Conservation (phyloP, 1,139 yeast species). For the Suhomyces chickasaworum region DNA sequence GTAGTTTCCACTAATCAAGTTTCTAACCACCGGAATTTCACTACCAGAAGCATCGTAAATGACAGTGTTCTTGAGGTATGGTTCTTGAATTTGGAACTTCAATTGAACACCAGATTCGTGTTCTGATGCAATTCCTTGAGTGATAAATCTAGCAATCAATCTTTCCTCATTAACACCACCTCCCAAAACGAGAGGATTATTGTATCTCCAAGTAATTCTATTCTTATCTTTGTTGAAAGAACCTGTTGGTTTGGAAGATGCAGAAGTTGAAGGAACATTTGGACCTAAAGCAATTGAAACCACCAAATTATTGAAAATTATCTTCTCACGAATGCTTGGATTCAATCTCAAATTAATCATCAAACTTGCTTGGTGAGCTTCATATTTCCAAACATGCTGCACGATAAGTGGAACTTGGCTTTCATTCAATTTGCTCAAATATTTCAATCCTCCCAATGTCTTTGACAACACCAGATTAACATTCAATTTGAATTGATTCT, state of each 20-base stretch:
- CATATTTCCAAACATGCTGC: conserved; percentile 87
- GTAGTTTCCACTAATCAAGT: conserved; percentile 41
- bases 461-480: conserved; percentile 49
- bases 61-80: conserved; percentile 27
- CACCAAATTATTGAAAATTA: conserved; percentile 60
- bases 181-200: conserved; percentile 48
- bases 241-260: conserved; percentile 89
- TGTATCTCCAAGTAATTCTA: conserved; percentile 82
- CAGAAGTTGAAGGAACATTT: conserved; percentile 57
- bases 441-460: conserved; percentile 76
- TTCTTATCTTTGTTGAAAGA: conserved; percentile 81
- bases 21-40: conserved; percentile 35
- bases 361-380: conserved; percentile 79
- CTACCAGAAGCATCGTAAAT: conserved; percentile 24
- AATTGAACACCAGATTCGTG: conserved; percentile 71
- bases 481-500: conserved; percentile 31
- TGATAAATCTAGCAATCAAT: conserved; percentile 70
- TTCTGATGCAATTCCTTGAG: conserved; percentile 62
- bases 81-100: conserved; percentile 50
- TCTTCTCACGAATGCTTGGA: conserved; percentile 34
- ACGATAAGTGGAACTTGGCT: conserved; percentile 66
- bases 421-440: conserved; percentile 46
- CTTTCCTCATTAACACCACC: conserved; percentile 49
- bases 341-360: conserved; percentile 69
- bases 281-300: conserved; percentile 62